Evolutionary conservation across 1,284 basidiomycete genomes (phyloP).

Genomic region (Peniophora sp.): DNA sequence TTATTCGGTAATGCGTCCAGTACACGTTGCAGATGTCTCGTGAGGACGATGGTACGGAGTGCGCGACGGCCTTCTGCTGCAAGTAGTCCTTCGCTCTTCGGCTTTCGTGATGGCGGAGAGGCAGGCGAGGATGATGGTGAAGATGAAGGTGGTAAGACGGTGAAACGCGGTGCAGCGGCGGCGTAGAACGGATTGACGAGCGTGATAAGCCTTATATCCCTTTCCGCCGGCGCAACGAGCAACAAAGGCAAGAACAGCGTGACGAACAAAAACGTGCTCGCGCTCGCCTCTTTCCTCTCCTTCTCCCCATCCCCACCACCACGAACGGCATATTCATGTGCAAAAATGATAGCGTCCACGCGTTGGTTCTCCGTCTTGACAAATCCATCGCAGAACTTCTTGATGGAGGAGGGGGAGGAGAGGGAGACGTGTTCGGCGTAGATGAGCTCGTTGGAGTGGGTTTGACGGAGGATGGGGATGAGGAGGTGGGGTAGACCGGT

Average conservation of each 20-base stretch:
- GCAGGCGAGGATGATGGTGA: constrained; percentile 6
- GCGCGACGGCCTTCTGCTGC: constrained; percentile 57
- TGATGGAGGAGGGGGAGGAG: constrained; percentile 51
- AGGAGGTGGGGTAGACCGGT: constrained; percentile 48
- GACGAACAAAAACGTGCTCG: constrained; percentile 71
- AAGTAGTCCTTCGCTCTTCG: constrained; percentile 33
- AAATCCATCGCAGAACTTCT: constrained; percentile 59
- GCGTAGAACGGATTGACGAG: constrained; percentile 82
- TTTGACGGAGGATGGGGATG: constrained; percentile 52
- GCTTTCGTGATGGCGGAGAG: constrained; percentile 7
- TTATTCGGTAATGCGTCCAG: constrained; percentile 65
- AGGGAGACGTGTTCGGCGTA: constrained; percentile 71
- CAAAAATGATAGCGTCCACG: constrained; percentile 64
- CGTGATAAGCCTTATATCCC: constrained; percentile 77
- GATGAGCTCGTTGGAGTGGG: constrained; percentile 65
- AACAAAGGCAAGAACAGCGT: constrained; percentile 74
- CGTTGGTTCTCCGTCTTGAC: constrained; percentile 55
- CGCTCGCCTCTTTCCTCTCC: constrained; percentile 36
- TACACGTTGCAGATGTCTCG: constrained; percentile 69
- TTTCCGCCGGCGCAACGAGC: constrained; percentile 71
- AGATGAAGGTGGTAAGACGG: constrained; percentile 14
- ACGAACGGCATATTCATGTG: constrained; percentile 54
- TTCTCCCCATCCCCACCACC: constrained; percentile 18
- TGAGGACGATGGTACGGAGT: constrained; percentile 54
- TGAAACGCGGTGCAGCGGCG: constrained; percentile 50